Percentiles rank a stretch among this genome's conserved stretches.
Conservation (phyloP, 148 eudicot species). For the Talinum fruticosum region DNA sequence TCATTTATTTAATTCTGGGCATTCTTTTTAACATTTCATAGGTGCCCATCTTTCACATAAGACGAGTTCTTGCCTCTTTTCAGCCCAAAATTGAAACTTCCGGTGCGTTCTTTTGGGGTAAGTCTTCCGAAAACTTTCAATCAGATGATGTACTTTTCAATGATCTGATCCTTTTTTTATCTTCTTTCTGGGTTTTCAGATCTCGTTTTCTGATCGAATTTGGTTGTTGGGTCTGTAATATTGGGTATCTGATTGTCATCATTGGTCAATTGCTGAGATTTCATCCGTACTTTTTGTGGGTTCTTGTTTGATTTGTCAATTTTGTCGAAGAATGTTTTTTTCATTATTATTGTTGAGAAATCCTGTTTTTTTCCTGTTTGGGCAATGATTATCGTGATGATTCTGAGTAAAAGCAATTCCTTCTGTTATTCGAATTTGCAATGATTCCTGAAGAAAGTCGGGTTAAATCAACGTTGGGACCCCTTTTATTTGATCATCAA, state of each 20-base stretch:
- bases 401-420: neutral
- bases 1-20: neutral
- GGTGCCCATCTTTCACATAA: neutral
- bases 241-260: constrained; percentile 5
- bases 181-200: constrained; percentile 17
- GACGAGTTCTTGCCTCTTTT: neutral
- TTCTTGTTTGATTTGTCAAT: constrained; percentile 13
- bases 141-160: constrained; percentile 11
- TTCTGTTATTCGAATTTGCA: neutral
- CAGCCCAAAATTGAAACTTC: neutral
- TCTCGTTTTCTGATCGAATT: constrained; percentile 10
- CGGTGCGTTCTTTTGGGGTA: neutral
- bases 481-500: neutral
- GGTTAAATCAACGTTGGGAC: neutral
- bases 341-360: constrained; percentile 19
- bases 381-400: constrained; percentile 16
- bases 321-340: constrained; percentile 7
- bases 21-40: no score
- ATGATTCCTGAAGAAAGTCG: neutral
- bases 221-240: neutral
- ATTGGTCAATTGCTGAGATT: neutral
- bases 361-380: neutral
- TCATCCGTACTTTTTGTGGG: constrained; percentile 11
- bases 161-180: constrained; percentile 4
- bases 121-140: neutral